phyloP scores from a whole-genome alignment of 352 stramenopile genomes.

The Thraustochytrium sp. region DNA sequence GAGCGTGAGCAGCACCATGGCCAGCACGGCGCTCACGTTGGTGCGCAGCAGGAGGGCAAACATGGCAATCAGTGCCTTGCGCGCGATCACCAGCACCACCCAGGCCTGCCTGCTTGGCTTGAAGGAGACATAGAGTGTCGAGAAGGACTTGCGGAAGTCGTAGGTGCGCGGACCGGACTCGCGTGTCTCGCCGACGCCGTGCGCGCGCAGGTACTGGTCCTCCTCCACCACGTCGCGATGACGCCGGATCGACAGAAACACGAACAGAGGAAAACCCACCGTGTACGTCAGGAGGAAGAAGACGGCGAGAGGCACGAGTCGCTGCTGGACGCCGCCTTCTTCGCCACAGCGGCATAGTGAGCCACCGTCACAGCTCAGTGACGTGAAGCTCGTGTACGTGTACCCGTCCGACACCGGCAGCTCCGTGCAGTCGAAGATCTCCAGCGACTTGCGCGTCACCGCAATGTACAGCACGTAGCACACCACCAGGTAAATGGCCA shows the following conservation, averaged over 20 bases:
- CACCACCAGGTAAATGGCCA: constrained; percentile 24
- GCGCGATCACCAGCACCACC: constrained; percentile 69
- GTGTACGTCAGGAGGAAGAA: constrained; percentile 51
- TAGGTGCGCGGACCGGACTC: constrained; percentile 40
- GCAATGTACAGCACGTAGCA: constrained; percentile 48
- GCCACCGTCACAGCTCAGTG: constrained; percentile 25
- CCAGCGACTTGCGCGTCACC: constrained; percentile 41
- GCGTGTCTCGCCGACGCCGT: constrained; percentile 43
- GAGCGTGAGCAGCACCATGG: constrained; percentile 65
- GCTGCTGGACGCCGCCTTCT: constrained; percentile 38
- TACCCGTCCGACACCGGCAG: constrained; percentile 43
- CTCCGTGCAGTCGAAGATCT: constrained; percentile 47
- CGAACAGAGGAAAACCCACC: constrained; percentile 47
- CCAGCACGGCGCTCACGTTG: constrained; percentile 67
- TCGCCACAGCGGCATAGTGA: constrained; percentile 31
- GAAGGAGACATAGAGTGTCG: constrained; percentile 76
- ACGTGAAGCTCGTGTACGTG: constrained; percentile 44
- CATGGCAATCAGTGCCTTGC: constrained; percentile 65
- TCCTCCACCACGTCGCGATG: constrained; percentile 42
- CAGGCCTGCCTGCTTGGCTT: constrained; percentile 62
- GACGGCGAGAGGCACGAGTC: constrained; percentile 40
- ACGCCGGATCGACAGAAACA: constrained; percentile 30
- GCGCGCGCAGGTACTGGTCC: constrained; percentile 50
- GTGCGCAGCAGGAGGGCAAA: constrained; percentile 65
- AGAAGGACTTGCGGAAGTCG: constrained; percentile 61